Percentiles rank a stretch among this genome's conserved stretches.
These are phyloP conservation scores for Arachnomyces sp. DNA, from an alignment of 2,329 filamentous ascomycete species.

Conservation along the genomic window DNA sequence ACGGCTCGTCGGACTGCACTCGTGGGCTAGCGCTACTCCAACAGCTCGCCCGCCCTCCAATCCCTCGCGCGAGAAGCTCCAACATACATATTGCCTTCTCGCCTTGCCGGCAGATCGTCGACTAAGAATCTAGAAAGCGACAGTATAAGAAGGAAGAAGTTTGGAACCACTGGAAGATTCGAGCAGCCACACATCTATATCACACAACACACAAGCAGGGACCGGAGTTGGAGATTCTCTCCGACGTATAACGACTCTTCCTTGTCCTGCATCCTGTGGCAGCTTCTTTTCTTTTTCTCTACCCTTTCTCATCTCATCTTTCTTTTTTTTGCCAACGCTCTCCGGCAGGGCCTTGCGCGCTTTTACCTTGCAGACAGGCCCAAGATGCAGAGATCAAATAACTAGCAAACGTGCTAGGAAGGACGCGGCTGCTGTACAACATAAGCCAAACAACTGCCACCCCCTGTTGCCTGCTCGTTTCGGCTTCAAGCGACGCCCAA, in stretches of 20 bases:
- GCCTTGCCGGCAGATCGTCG: no score
- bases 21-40: no score
- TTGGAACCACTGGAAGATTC: no score
- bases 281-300: conserved; percentile 12
- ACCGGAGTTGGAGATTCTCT: conserved; percentile 3
- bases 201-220: no score
- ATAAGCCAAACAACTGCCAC: conserved; percentile 17
- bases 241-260: conserved; percentile 5
- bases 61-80: no score
- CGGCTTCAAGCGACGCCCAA: conserved; percentile 18
- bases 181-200: no score
- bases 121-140: no score
- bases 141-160: no score
- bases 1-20: no score
- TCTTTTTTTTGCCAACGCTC: conserved; percentile 27
- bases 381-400: conserved; percentile 39
- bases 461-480: conserved; percentile 25
- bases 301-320: background rate
- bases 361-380: conserved; percentile 28
- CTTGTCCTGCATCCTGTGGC: conserved; percentile 1
- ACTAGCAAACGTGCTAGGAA: conserved; percentile 28
- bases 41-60: no score
- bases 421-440: conserved; percentile 30
- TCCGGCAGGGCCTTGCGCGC: conserved; percentile 34
- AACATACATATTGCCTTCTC: no score